Evolutionary conservation across 352 stramenopile species (phyloP), one percentile per base, ranked within the genome.

Genomic region (Phytophthora hibernalis): DNA sequence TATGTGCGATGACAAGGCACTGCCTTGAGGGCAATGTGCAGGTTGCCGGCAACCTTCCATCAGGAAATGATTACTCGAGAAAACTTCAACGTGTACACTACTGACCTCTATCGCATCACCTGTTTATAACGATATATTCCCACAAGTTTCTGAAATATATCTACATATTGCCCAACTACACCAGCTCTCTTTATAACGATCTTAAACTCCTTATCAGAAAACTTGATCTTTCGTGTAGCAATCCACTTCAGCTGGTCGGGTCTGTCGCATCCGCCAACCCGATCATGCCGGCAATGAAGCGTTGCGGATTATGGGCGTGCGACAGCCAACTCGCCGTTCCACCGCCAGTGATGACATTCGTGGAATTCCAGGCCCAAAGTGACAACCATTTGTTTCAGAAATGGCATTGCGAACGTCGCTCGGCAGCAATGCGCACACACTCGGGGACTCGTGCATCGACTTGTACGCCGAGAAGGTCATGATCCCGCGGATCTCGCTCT

Each of bases 401-500:
- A 66, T 65, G 47, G 31, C 40, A 11, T n/a, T 74, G 30, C 70
- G 56, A n/a, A 78, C 47, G 16, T 72, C 53, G 6, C n/a, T 61
- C 26, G 54, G 63, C 37, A 68, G 57, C 38, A 58, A 26, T 38
- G 18, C 31, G 30, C 43, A 63, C 21, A 40, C 43, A 16, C 18
- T 78, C 18, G 51, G 65, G 20, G 57, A 65, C 54, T 31, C 61
- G 5, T 83, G 76, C 37, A 66, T 70, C 28, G 79, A 87, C 22
- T 49, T 84, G 22, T 87, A 87, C 58, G 61, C 68, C 9, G 70
- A 84, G 47, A 40, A 48, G 2, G 58, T 87, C 21, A 68, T 87
- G 57, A 68, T 84, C 18, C 76, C 76, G 21, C 76, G 79, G 9
- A 70, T 87, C 9, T 68, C 57, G 16, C 60, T 87, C 22, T 56